Conservation (phyloP, 148 eudicot species). For the Vaccinium myrtillus region DNA sequence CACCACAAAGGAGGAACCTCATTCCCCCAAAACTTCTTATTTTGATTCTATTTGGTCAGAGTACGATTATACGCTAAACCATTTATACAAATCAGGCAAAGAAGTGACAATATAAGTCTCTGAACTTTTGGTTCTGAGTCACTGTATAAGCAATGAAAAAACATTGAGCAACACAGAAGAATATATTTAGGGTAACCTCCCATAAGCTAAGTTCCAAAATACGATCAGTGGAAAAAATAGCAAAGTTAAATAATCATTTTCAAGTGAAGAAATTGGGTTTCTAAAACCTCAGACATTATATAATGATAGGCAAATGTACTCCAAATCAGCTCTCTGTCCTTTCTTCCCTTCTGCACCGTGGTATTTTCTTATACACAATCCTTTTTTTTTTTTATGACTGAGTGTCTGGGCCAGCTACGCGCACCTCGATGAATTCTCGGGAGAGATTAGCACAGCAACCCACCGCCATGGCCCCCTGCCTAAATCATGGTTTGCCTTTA, state of each 20-base stretch:
- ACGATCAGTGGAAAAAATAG: not conserved
- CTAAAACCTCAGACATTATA: not conserved
- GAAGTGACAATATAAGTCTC: not conserved
- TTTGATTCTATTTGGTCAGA: not conserved
- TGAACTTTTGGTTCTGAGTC: not conserved
- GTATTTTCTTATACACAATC: not conserved
- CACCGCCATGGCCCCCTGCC: too few species aligned
- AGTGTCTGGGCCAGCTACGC: too few species aligned
- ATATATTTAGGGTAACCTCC: not conserved
- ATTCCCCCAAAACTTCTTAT: not conserved
- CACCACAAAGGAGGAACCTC: not conserved
- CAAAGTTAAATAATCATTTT: not conserved
- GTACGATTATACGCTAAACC: not conserved
- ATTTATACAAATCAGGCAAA: conserved; percentile 8
- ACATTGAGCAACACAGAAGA: not conserved
- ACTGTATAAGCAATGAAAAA: not conserved
- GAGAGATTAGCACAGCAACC: too few species aligned
- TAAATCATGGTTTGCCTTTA: too few species aligned
- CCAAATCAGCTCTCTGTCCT: not conserved
- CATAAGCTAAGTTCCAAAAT: not conserved
- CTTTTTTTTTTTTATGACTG: too few species aligned
- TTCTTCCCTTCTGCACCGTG: not conserved
- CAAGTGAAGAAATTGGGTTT: not conserved
- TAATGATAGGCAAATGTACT: not conserved
- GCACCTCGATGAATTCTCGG: too few species aligned